Evolutionary conservation across 1,139 yeast genomes (phyloP).

Genomic region (Ogataea hybrid): DNA sequence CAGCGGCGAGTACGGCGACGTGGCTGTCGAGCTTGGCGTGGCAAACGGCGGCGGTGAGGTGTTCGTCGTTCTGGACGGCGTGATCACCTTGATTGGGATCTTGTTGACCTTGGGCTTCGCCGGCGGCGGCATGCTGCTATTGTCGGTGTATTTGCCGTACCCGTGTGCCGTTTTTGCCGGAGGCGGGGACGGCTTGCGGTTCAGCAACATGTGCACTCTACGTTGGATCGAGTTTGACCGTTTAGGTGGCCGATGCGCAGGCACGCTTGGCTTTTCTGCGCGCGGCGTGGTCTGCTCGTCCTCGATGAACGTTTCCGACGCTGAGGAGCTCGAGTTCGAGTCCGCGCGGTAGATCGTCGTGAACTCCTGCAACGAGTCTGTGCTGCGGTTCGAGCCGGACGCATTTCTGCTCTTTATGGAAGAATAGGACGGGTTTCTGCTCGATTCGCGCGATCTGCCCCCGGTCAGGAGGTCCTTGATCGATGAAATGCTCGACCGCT

Average conservation of each 20-base stretch:
- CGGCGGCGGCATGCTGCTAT: slow-evolving; percentile 20
- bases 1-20: slow-evolving; percentile 29
- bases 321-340: slow-evolving; percentile 18
- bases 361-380: slow-evolving; percentile 24
- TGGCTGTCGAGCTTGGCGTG: slow-evolving; percentile 14
- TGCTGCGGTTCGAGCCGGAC: slow-evolving; percentile 17
- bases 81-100: slow-evolving; percentile 12
- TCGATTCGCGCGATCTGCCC: slow-evolving; percentile 27
- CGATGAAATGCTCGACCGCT: slow-evolving; percentile 43
- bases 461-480: slow-evolving; percentile 47
- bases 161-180: slow-evolving; percentile 66
- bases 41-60: slow-evolving; percentile 16
- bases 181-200: slow-evolving; percentile 45
- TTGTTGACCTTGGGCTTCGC: slow-evolving; percentile 12
- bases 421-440: slow-evolving; percentile 19
- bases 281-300: slow-evolving; percentile 7
- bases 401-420: slow-evolving; percentile 15
- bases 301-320: slow-evolving; percentile 21
- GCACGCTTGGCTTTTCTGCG: slow-evolving; percentile 15
- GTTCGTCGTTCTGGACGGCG: slow-evolving; percentile 8
- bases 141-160: slow-evolving; percentile 69
- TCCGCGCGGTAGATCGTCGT: slow-evolving; percentile 10
- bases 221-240: slow-evolving; percentile 62
- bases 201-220: slow-evolving; percentile 61
- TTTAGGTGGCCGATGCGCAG: slow-evolving; percentile 23